Evolutionary conservation across 371 early-diverging fungal genomes (phyloP).

Genomic region (Apophysomyces trapeziformis): DNA sequence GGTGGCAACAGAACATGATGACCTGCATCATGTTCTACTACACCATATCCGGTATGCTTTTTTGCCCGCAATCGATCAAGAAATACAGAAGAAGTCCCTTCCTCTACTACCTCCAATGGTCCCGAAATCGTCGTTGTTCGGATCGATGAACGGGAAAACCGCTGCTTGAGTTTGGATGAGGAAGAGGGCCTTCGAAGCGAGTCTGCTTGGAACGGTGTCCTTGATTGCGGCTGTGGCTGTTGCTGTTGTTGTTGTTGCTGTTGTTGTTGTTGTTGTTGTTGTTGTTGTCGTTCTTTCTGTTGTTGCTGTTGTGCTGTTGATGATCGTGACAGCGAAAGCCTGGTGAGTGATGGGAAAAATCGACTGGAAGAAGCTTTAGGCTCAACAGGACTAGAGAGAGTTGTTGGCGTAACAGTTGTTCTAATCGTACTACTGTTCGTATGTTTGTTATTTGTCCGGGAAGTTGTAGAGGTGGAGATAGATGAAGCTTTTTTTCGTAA

Average conservation of each 20-base stretch:
- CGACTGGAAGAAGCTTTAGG: slow-evolving; percentile 5
- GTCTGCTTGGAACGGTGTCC: neutral
- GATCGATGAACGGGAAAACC: neutral
- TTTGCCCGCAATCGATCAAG: neutral
- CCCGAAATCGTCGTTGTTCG: neutral
- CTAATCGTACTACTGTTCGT: no score
- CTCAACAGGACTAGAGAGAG: neutral
- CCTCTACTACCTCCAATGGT: neutral
- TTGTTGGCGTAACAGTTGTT: no score
- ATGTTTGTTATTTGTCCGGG: neutral
- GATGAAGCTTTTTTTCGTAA: slow-evolving; percentile 3
- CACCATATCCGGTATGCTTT: neutral
- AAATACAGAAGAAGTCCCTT: neutral
- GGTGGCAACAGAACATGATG: slow-evolving; percentile 4
- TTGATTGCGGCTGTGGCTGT: neutral
- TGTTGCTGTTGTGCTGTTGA: slow-evolving; percentile 9
- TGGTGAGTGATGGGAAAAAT: slow-evolving; percentile 7
- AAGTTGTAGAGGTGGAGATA: neutral
- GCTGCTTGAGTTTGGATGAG: neutral
- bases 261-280: neutral
- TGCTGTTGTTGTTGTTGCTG: neutral
- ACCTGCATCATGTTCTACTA: neutral
- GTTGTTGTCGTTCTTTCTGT: slow-evolving; percentile 11
- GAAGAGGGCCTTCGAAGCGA: neutral
- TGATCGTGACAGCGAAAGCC: slow-evolving; percentile 5